phyloP scores from a whole-genome alignment of 805 yeast genomes.

The Kuraishia hungarica region DNA sequence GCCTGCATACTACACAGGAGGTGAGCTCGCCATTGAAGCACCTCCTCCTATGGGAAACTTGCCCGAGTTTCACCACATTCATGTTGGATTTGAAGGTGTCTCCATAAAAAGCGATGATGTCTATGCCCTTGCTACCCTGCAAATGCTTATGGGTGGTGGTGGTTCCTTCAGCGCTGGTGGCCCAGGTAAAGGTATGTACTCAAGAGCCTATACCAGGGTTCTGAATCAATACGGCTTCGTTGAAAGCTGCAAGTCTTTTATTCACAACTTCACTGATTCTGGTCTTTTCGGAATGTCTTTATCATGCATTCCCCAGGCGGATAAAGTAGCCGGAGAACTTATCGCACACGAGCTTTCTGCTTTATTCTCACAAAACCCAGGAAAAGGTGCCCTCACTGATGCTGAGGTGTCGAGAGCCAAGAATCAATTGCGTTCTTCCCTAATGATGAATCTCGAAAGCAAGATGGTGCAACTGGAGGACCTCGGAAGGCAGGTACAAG shows the following conservation, averaged over 20 bases:
- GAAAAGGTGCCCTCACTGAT: constrained; percentile 54
- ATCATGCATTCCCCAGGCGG: constrained; percentile 80
- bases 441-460: constrained; percentile 89
- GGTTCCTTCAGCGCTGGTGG: constrained; percentile 98
- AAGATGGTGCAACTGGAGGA: constrained; percentile 93
- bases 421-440: constrained; percentile 79
- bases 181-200: constrained; percentile 98
- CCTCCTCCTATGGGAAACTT: constrained; percentile 52
- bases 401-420: constrained; percentile 84
- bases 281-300: constrained; percentile 88
- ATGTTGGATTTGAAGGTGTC: constrained; percentile 81
- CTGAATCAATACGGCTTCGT: constrained; percentile 86
- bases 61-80: constrained; percentile 79
- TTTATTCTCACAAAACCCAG: constrained; percentile 30
- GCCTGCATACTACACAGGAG: constrained; percentile 49
- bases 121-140: constrained; percentile 84
- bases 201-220: constrained; percentile 85
- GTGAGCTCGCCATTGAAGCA: constrained; percentile 45
- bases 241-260: constrained; percentile 81
- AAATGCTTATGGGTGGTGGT: constrained; percentile 91
- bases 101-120: constrained; percentile 80
- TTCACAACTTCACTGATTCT: constrained; percentile 83
- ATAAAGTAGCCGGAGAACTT: constrained; percentile 74
- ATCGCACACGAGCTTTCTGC: constrained; percentile 54
- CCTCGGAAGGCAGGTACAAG: constrained; percentile 88